Conservation (phyloP, 202 grass and related monocot genomes). For the Cymbopogon flexuosus region DNA sequence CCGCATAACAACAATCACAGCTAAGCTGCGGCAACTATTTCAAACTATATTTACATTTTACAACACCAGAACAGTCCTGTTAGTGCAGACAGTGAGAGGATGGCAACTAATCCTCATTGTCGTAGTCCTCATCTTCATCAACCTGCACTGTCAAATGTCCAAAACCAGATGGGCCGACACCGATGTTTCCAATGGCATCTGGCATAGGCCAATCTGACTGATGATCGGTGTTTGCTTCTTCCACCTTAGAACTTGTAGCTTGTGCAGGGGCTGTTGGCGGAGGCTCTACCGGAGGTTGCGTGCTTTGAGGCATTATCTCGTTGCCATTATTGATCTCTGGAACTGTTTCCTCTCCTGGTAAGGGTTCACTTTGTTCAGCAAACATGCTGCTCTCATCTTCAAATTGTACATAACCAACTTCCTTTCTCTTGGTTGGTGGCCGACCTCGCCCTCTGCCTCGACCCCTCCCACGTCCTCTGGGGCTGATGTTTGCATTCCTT, state of each 20-base stretch:
- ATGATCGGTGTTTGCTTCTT: slow-evolving; percentile 36
- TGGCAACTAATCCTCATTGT: slow-evolving; percentile 89
- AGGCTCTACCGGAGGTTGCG: slow-evolving; percentile 30
- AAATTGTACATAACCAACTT: slow-evolving; percentile 61
- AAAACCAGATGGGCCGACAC: slow-evolving; percentile 61
- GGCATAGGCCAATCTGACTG: slow-evolving; percentile 66
- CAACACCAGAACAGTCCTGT: slow-evolving; percentile 46
- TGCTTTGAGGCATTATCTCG: slow-evolving; percentile 41
- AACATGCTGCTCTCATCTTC: slow-evolving; percentile 82
- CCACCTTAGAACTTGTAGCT: slow-evolving; percentile 40
- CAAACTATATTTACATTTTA: slow-evolving; percentile 60
- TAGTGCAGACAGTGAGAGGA: slow-evolving; percentile 41
- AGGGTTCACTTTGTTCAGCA: slow-evolving; percentile 55
- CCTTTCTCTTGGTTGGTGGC: slow-evolving; percentile 74
- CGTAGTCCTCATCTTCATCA: slow-evolving; percentile 94
- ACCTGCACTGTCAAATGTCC: slow-evolving; percentile 77
- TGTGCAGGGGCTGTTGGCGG: background rate
- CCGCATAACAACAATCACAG: slow-evolving; percentile 23
- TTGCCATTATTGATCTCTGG: slow-evolving; percentile 46
- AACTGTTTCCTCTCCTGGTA: slow-evolving; percentile 38
- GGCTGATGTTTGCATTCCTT: slow-evolving; percentile 59
- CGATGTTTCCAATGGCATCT: slow-evolving; percentile 50
- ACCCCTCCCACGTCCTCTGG: slow-evolving; percentile 78
- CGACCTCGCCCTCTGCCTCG: slow-evolving; percentile 80
- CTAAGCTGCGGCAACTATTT: slow-evolving; percentile 38